Percentiles rank a stretch among this genome's conserved stretches.
Evolutionary conservation across 2,329 filamentous ascomycete species (phyloP).

Genomic region (Ophiostoma montium): DNA sequence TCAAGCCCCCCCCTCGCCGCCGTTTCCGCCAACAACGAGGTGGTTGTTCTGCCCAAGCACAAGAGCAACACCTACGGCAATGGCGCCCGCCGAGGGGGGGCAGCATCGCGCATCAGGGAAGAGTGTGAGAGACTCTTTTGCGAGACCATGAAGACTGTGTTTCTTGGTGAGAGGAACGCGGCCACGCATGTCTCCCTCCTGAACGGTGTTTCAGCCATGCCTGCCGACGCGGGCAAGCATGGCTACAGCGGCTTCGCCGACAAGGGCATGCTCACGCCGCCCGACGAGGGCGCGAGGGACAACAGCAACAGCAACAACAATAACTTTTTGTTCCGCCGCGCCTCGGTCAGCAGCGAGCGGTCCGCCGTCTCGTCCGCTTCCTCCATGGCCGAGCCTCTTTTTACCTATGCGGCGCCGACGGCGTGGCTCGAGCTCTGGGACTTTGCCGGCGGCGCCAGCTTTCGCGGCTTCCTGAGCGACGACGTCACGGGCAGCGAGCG

Average conservation of each 20-base stretch:
- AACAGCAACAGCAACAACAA: too few species aligned
- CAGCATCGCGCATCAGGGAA: conserved; percentile 92
- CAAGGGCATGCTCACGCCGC: background rate
- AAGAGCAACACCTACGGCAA: conserved; percentile 28
- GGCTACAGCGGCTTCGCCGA: too few species aligned
- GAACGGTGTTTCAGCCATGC: conserved; percentile 51
- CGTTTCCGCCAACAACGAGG: conserved; percentile 53
- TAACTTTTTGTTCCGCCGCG: conserved; percentile 18
- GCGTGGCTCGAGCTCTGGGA: conserved; percentile 73
- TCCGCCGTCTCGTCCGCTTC: background rate
- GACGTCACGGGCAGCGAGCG: conserved; percentile 38
- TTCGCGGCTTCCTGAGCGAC: conserved; percentile 71
- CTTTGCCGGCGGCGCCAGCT: conserved; percentile 69
- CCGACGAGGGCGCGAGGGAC: conserved; percentile 23
- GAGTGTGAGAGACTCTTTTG: conserved; percentile 99
- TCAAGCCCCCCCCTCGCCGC: conserved; percentile 82
- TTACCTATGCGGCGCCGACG: conserved; percentile 16
- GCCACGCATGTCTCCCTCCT: conserved; percentile 68
- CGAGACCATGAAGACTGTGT: conserved; percentile 83
- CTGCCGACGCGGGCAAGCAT: too few species aligned
- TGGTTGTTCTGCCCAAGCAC: conserved; percentile 46
- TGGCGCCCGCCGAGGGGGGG: conserved; percentile 58
- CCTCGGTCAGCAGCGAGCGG: conserved; percentile 6
- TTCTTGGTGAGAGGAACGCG: conserved; percentile 87
- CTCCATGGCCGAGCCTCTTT: conserved; percentile 26